phyloP scores from a whole-genome alignment of 345 rosid species.

The Excoecaria agallocha region DNA sequence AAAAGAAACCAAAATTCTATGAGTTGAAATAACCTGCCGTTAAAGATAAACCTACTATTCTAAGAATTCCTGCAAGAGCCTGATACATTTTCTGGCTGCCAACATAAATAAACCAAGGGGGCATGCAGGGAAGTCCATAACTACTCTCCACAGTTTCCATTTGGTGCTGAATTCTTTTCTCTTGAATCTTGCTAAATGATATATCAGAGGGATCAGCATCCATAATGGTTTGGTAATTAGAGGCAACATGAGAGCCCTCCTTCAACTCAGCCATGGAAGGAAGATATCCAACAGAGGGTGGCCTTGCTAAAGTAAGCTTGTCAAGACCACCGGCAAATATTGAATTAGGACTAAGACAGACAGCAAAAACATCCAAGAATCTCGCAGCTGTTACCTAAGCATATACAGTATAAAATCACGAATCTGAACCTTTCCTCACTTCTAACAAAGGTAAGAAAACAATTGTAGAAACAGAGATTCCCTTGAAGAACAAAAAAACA shows the following conservation, averaged over 20 bases:
- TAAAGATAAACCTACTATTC: slow-evolving; percentile 85
- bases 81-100: slow-evolving; percentile 68
- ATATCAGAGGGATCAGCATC: slow-evolving; percentile 36
- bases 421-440: neutral
- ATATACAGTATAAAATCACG: slow-evolving; percentile 1
- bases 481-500: neutral
- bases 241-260: slow-evolving; percentile 37
- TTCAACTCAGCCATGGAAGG: slow-evolving; percentile 72
- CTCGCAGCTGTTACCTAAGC: slow-evolving; percentile 73
- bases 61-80: slow-evolving; percentile 75
- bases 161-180: slow-evolving; percentile 25
- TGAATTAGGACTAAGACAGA: slow-evolving; percentile 67
- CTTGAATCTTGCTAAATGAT: slow-evolving; percentile 24
- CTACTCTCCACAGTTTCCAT: slow-evolving; percentile 32
- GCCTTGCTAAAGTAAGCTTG: slow-evolving; percentile 56
- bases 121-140: slow-evolving; percentile 64
- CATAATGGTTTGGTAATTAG: slow-evolving; percentile 25
- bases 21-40: slow-evolving; percentile 66
- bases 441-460: neutral
- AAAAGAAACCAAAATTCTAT: slow-evolving; percentile 21
- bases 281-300: slow-evolving; percentile 66
- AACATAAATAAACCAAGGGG: slow-evolving; percentile 81
- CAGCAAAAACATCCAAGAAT: slow-evolving; percentile 73
- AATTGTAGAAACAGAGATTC: neutral
- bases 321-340: slow-evolving; percentile 71